Evolutionary conservation across 768 basidiomycete genomes (phyloP).

Genomic region (Rubroboletus pulcherrimus): DNA sequence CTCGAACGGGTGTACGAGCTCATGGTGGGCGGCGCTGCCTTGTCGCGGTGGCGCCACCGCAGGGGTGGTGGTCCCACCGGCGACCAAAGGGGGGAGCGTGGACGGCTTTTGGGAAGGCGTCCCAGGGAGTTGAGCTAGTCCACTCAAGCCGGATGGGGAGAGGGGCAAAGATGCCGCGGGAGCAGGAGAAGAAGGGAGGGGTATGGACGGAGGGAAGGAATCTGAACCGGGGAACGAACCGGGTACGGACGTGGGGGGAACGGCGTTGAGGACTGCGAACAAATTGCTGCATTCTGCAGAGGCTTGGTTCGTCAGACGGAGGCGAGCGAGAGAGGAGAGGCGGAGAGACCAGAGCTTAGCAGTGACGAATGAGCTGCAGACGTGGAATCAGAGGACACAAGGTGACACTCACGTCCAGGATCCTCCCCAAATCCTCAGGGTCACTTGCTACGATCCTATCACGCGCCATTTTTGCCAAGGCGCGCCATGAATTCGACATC

Average conservation of each 20-base stretch:
- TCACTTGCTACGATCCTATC: conserved; percentile 69
- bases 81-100: not conserved
- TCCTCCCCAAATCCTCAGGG: conserved; percentile 60
- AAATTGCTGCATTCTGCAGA: conserved; percentile 80
- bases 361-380: not conserved
- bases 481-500: conserved; percentile 89
- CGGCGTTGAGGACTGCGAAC: conserved; percentile 62
- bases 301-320: conserved; percentile 85
- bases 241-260: conserved; percentile 51
- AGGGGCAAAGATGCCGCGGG: conserved; percentile 5
- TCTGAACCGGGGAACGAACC: conserved; percentile 46
- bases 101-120: conserved; percentile 22
- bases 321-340: conserved; percentile 70
- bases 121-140: conserved; percentile 20
- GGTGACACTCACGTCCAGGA: conserved; percentile 57
- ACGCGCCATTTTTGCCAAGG: conserved; percentile 79
- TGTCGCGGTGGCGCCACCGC: conserved; percentile 23
- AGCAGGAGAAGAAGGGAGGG: conserved; percentile 36
- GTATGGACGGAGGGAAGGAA: not conserved
- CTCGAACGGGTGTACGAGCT: conserved; percentile 41
- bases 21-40: not conserved
- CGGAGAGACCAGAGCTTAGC: conserved; percentile 80
- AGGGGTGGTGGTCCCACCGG: not conserved
- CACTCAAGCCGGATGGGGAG: conserved; percentile 22
- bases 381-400: not conserved